These are phyloP conservation scores for Zygosaccharomyces bailii DNA, from an alignment of 805 yeast genomes.

Conservation along the genomic window DNA sequence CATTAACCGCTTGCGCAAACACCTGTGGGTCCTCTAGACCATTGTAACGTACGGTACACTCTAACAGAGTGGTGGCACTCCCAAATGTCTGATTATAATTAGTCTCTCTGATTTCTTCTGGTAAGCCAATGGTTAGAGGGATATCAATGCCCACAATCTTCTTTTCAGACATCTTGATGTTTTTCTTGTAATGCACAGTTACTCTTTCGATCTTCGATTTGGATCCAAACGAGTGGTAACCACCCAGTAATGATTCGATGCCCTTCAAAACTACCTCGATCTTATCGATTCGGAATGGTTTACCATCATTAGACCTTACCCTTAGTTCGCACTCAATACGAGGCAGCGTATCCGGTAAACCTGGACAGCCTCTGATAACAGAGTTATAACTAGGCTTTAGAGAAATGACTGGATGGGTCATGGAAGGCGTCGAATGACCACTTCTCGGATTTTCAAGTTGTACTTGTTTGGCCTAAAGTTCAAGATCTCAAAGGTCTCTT, in stretches of 20 bases:
- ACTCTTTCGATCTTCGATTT: slow-evolving; percentile 27
- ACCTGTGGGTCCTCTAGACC: slow-evolving; percentile 16
- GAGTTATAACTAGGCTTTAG: slow-evolving; percentile 51
- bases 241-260: slow-evolving; percentile 44
- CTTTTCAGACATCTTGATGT: slow-evolving; percentile 39
- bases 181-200: slow-evolving; percentile 34
- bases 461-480: not conserved
- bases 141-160: slow-evolving; percentile 53
- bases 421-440: slow-evolving; percentile 1
- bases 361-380: slow-evolving; percentile 65
- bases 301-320: slow-evolving; percentile 49
- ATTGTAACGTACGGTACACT: slow-evolving; percentile 29
- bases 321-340: slow-evolving; percentile 56
- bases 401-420: slow-evolving; percentile 35
- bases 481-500: slow-evolving; percentile 3
- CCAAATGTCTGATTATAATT: slow-evolving; percentile 48
- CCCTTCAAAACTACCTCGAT: slow-evolving; percentile 50
- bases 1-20: slow-evolving; percentile 41
- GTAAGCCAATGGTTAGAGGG: slow-evolving; percentile 56
- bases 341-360: slow-evolving; percentile 59
- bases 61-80: slow-evolving; percentile 45
- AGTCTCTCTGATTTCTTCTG: slow-evolving; percentile 51
- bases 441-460: not conserved
- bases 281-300: slow-evolving; percentile 45
- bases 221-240: slow-evolving; percentile 20